Conservation (phyloP, 306 rosid genomes). For the Prunus persica region Prunus_persica_NCBIv2 NC_034013.1:3272501-3273000, state of each 20-base stretch:
- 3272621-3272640: conserved; percentile 85
- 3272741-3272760: conserved; percentile 12
- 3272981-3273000: neutral
- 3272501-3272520: neutral
- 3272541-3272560: neutral
- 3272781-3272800: neutral
- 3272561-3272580: neutral
- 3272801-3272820: neutral
- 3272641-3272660: conserved; percentile 80
- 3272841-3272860: conserved; percentile 5
- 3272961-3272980: neutral
- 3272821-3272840: neutral
- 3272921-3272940: neutral
- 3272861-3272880: neutral
- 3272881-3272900: neutral
- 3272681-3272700: conserved; percentile 68
- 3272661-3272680: conserved; percentile 83
- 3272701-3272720: conserved; percentile 71
- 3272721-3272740: conserved; percentile 52
- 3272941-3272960: neutral
- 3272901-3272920: neutral
- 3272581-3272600: conserved; percentile 70
- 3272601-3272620: conserved; percentile 99
- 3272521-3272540: neutral
- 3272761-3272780: neutral